Evolutionary conservation across 495 filamentous ascomycete species (phyloP), one percentile per base, ranked within the genome.

Genomic region (Penicillium cataractarum): DNA sequence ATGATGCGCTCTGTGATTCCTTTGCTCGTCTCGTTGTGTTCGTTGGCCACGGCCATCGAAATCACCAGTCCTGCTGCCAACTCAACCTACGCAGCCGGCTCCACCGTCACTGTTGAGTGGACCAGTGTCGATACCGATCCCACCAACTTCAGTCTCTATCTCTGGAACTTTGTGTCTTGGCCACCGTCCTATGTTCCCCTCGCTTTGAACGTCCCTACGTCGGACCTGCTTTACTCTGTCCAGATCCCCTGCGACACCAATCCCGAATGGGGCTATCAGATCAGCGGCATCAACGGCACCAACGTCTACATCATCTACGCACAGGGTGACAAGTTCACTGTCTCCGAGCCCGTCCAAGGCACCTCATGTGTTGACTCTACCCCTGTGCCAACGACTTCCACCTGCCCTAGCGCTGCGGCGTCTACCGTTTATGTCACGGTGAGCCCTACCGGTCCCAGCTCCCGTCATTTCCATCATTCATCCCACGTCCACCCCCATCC

Each of bases 91-190:
- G 55, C 67, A 31, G 78, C 78, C 61, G 79, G 79, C 22, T 66
- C 70, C 32, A 67, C 63, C 29, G 54, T 71, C 64, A 63, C 55
- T 10, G 71, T 82, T 40, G 67, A 67, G 19, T 82, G 79, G 79
- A 62, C 65, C 53, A 76, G 70, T 48, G 79, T 82, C 60, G 78
- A 82, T 68, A 82, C 79, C 17, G 79, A 82, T 63, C 76, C 79
- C 15, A 57, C 65, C 55, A 49, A 33, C 53, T 78, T 82, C 73
- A 75, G 71, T 68, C 63, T 82, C 62, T 80, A 75, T 61, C 74
- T 82, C 26, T 76, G 78, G 74, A 82, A 82, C 78, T 82, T 82
- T 69, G 74, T 79, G 63, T 71, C 77, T 65, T 82, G 75, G 76
- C 79, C 79, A 31, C 79, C 79, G 3, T 71, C 67, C 54, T 79